Conservation (phyloP, 495 filamentous ascomycete species). For the Hypomontagnella submonticulosa region DNA sequence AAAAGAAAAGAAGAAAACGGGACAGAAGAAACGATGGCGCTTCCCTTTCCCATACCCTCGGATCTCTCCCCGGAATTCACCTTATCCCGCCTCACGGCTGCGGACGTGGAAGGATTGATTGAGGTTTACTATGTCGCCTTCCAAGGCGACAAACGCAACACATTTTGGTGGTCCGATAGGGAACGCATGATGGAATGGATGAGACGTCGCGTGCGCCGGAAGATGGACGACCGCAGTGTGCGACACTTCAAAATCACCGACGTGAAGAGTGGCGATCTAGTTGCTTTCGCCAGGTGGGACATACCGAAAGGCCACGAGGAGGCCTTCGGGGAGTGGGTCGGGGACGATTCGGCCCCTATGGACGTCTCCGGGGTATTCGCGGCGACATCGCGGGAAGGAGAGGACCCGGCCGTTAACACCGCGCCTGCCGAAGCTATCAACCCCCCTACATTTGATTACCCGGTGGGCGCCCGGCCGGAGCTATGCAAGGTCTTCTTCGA, state of each 20-base stretch:
- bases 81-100: conserved; percentile 30
- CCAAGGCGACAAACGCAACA: conserved; percentile 27
- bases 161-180: conserved; percentile 45
- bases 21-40: conserved; percentile 18
- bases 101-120: conserved; percentile 32
- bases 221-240: conserved; percentile 33
- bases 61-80: conserved; percentile 30
- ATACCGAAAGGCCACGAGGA: conserved; percentile 41
- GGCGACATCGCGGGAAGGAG: conserved; percentile 2
- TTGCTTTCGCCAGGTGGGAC: conserved; percentile 46
- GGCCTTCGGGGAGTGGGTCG: conserved; percentile 38
- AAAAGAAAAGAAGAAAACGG: not conserved
- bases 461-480: conserved; percentile 29
- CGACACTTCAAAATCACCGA: conserved; percentile 44
- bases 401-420: conserved; percentile 5
- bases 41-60: conserved; percentile 28
- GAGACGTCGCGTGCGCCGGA: conserved; percentile 31
- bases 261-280: conserved; percentile 27
- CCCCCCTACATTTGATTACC: conserved; percentile 10
- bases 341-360: conserved; percentile 5
- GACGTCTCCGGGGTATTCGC: not conserved
- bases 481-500: conserved; percentile 36
- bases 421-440: conserved; percentile 13
- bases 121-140: conserved; percentile 42
- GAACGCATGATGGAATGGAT: conserved; percentile 41